These are phyloP conservation scores for Hypoxylon cercidicola DNA, from an alignment of 495 filamentous ascomycete species.

Conservation along the genomic window DNA sequence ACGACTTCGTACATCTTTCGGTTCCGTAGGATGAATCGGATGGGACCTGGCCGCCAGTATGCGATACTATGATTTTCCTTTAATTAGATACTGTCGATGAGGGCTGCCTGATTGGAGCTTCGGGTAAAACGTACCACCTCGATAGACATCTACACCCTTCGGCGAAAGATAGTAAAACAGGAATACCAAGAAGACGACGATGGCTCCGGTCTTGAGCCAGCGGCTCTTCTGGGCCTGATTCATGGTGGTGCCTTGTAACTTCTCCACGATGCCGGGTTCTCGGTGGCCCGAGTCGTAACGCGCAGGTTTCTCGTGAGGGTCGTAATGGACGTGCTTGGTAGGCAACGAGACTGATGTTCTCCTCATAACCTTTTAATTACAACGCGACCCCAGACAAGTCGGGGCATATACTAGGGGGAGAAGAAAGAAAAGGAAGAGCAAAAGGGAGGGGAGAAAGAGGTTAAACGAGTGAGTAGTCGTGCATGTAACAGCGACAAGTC, in stretches of 20 bases:
- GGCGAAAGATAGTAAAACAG: slow-evolving; percentile 81
- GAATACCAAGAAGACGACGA: slow-evolving; percentile 77
- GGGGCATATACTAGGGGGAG: slow-evolving; percentile 21
- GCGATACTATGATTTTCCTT: slow-evolving; percentile 31
- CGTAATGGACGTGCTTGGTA: slow-evolving; percentile 65
- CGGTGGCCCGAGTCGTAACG: slow-evolving; percentile 60
- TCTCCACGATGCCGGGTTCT: slow-evolving; percentile 57
- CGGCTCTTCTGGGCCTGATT: slow-evolving; percentile 78
- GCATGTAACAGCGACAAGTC: slow-evolving; percentile 16
- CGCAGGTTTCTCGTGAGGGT: slow-evolving; percentile 67
- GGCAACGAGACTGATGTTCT: slow-evolving; percentile 68
- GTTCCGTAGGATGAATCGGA: slow-evolving; percentile 69
- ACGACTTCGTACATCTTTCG: slow-evolving; percentile 81
- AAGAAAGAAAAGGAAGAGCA: slow-evolving; percentile 12
- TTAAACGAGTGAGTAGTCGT: slow-evolving; percentile 12
- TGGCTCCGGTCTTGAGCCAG: slow-evolving; percentile 83
- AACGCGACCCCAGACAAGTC: slow-evolving; percentile 41
- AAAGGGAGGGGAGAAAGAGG: slow-evolving; percentile 13
- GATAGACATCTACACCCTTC: slow-evolving; percentile 56
- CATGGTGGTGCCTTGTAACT: slow-evolving; percentile 67
- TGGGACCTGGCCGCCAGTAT: slow-evolving; percentile 60
- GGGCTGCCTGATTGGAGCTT: not conserved
- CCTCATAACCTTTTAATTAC: slow-evolving; percentile 58
- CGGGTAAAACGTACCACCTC: slow-evolving; percentile 49
- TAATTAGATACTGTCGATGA: slow-evolving; percentile 10